A percentile compares a stretch with the other conserved stretches of the same genome.
These are phyloP conservation scores for Lizanozyma gosingica DNA, from an alignment of 1,139 yeast genomes.

Conservation along the genomic window DNA sequence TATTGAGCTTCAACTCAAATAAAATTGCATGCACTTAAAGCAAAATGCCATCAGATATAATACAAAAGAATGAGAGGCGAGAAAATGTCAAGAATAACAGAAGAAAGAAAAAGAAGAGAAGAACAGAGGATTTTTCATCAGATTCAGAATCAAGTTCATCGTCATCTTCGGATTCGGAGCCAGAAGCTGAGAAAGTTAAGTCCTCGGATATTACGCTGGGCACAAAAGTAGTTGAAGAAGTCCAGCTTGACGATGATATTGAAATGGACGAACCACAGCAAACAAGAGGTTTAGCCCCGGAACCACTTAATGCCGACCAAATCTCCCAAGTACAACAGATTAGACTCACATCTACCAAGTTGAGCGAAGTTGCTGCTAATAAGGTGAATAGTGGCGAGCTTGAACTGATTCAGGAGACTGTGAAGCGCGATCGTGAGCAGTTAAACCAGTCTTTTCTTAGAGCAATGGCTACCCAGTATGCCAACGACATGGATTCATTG, in stretches of 20 bases:
- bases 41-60: not conserved
- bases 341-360: constrained; percentile 14
- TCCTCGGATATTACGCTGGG: constrained; percentile 5
- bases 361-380: constrained; percentile 14
- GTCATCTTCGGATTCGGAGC: constrained; percentile 15
- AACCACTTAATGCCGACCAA: constrained; percentile 6
- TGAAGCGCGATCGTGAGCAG: constrained; percentile 26
- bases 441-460: constrained; percentile 46
- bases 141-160: constrained; percentile 41
- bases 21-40: no score
- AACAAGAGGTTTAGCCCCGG: constrained; percentile 15
- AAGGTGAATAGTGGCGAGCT: constrained; percentile 15
- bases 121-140: constrained; percentile 54
- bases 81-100: constrained; percentile 13
- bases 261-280: constrained; percentile 17
- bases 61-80: not conserved
- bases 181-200: constrained; percentile 7
- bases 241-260: constrained; percentile 29
- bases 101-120: constrained; percentile 65
- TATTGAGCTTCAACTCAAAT: no score
- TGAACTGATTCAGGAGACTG: constrained; percentile 7
- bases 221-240: constrained; percentile 19
- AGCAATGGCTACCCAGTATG: constrained; percentile 50
- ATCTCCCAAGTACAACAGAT: constrained; percentile 14
- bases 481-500: constrained; percentile 54